Base-by-base conservation (phyloP, 2,329 filamentous ascomycete genomes). In the Pyrenophora seminiperda region DNA sequence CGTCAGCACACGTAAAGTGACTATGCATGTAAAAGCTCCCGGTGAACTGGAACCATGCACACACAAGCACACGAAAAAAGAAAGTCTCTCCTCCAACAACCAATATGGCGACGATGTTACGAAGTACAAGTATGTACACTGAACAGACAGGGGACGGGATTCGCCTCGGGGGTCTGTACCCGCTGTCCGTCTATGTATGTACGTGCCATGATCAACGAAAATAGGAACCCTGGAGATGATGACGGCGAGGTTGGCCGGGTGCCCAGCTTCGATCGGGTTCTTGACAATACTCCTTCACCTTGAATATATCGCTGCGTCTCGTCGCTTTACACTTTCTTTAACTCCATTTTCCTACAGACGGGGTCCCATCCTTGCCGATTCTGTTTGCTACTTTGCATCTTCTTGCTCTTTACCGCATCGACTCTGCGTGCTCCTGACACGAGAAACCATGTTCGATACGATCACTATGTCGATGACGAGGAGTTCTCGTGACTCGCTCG, bases 401-500 rank as follows among this genome's bases (percentile, higher is more conserved):
- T 32, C 27, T 32, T 30, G 38, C 18, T 24, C 7, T 44, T 34
- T 20, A 41, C 24, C 13, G 22, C 22, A 7, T 41, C 9, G 31
- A 29, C 22, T 46, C 20, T 22, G 36, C 31, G 19, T 30, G 14
- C 34, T 33, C 24, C 41, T 17, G 24, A 4, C 38, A 33, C 29
- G 30, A 24, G 18, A 32, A 38, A 50, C 24, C 20, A 58, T 56
- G 55, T 41, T n/a, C 27, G 24, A 48, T 11, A 48, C 41, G 19
- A 41, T 41, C n/a, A 11, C 36, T 6, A 39, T 63, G 19, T 54
- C 56, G 19, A 63, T 63, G 56, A 52, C 54, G 39, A 34, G 39
- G 32, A 56, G 54, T 46, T 54, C 56, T 7, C 52, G 58, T 11
- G 47, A 60, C 31, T 60, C 60, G 19, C 49, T 63, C 29, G 60